Base-by-base conservation (phyloP, 352 stramenopile species). In the Globisporangium abappressorium region DNA sequence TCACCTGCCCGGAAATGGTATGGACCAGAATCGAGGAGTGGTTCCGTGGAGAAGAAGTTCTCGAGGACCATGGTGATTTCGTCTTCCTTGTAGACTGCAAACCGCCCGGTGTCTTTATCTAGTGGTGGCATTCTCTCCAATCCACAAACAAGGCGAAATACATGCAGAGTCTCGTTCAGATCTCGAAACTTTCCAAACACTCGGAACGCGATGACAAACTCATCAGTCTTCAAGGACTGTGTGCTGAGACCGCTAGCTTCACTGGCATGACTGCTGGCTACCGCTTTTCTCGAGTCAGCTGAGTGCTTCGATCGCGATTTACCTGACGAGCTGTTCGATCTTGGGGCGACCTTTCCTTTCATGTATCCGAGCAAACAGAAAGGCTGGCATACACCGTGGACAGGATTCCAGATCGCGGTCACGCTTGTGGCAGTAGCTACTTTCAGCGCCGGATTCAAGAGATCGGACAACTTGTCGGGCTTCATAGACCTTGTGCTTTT, bases 21-120 rank as follows among this genome's bases (percentile, higher is more conserved):
- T 26, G 64, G 30, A 1, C 24, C 20, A 38, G 38, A 41, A n/a
- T 11, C 38, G 24, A 38, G n/a, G 30, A 28, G 12, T 24, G 54
- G 3, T 14, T 62, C 70, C 34, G 62, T 80, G n/a, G 68, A 63
- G 41, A 85, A 81, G 69, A 72, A 90, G 62, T 92, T 94, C 49
- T 90, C 81, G 30, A 94, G 70, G 0, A 70, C 73, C 87, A 94
- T 91, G 2, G 83, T 89, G 73, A 94, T 90, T 41, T 93, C 86
- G 57, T 89, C 83, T 56, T 94, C 86, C 56, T 94, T 94, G 76
- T 92, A 94, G 49, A 93, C 70, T 38, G 75, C 81, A 26, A 94
- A 94, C 12, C 73, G 75, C 33, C 77, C 81, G 11, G 71, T 80
- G 64, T 94, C 84, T 6, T 62, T 74, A 0, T 65, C 62, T 0